Percentiles rank a stretch among this genome's conserved stretches.
Conservation (phyloP, 2,329 filamentous ascomycete species). For the Paracoccidioides lutzii region DNA sequence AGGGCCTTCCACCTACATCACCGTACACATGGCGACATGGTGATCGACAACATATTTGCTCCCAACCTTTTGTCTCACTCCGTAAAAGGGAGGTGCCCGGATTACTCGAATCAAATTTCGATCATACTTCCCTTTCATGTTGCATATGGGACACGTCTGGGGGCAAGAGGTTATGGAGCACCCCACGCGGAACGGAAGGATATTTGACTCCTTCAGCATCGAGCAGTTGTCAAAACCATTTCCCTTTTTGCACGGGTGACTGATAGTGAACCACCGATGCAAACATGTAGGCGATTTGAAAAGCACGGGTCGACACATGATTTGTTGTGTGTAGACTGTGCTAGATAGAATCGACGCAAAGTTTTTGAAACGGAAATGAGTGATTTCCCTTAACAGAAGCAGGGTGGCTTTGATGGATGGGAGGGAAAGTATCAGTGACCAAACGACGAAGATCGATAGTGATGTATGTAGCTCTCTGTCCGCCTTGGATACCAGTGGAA, state of each 20-base stretch:
- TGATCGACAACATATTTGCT: conserved; percentile 3
- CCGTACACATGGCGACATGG: not conserved
- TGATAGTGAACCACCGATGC: conserved; percentile 39
- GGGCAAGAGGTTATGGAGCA: conserved; percentile 12
- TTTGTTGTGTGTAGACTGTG: not conserved
- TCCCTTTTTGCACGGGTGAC: conserved; percentile 28
- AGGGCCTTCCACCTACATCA: conserved; percentile 6
- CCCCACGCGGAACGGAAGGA: conserved; percentile 9
- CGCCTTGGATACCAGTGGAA: not conserved
- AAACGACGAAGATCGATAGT: not conserved
- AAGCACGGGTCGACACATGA: conserved; percentile 37
- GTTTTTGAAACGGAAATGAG: too few species aligned
- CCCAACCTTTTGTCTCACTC: conserved; percentile 1
- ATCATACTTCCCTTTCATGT: conserved; percentile 21
- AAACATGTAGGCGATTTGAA: conserved; percentile 35
- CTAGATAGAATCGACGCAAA: not conserved
- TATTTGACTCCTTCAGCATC: conserved; percentile 8
- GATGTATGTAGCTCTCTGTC: not conserved
- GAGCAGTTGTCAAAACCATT: conserved; percentile 19
- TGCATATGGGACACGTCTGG: conserved; percentile 20
- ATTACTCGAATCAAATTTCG: conserved; percentile 19
- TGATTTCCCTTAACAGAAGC: not conserved
- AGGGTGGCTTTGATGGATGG: not conserved
- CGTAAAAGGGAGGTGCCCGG: not conserved
- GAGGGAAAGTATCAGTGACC: not conserved